phyloP scores from a whole-genome alignment of 2,329 filamentous ascomycete genomes.

The Aspergillus hortae region DNA sequence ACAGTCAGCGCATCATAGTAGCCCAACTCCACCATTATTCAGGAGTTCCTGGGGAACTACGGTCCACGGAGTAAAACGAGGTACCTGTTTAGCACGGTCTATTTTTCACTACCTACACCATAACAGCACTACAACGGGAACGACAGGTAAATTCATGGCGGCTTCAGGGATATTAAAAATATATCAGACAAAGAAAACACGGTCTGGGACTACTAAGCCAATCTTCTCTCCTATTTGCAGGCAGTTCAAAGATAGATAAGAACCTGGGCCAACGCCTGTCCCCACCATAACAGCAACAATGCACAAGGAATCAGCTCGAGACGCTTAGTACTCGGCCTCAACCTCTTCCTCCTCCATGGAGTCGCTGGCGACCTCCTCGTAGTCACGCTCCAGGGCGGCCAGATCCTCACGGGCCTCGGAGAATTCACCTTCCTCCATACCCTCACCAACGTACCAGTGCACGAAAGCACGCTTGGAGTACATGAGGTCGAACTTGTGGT shows the following conservation, averaged over 20 bases:
- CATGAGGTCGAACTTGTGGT: constrained; percentile 99
- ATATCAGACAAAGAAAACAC: constrained; percentile 37
- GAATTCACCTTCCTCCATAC: constrained; percentile 99
- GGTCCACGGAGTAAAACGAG: too few relatives aligned
- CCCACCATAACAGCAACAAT: constrained; percentile 21
- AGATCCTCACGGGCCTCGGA: constrained; percentile 98
- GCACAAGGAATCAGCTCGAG: constrained; percentile 17
- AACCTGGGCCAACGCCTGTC: constrained; percentile 19
- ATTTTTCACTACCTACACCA: neutral
- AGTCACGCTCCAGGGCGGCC: constrained; percentile 95
- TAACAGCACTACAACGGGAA: constrained; percentile 14
- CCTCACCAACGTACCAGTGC: constrained; percentile 99
- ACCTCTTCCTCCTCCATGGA: constrained; percentile 87
- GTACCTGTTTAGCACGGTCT: neutral
- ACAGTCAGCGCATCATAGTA: constrained; percentile 1
- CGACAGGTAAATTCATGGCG: constrained; percentile 35
- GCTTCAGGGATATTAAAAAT: constrained; percentile 40
- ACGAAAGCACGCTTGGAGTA: constrained; percentile 99
- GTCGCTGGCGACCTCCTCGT: constrained; percentile 97
- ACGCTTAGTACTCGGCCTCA: constrained; percentile 78
- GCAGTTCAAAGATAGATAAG: constrained; percentile 19
- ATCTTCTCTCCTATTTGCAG: constrained; percentile 38
- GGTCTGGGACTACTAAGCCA: constrained; percentile 31
- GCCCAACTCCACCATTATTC: neutral
- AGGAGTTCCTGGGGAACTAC: neutral